Evolutionary conservation across 2,329 filamentous ascomycete genomes (phyloP).

Genomic region (Byssochlamys sp.): DNA sequence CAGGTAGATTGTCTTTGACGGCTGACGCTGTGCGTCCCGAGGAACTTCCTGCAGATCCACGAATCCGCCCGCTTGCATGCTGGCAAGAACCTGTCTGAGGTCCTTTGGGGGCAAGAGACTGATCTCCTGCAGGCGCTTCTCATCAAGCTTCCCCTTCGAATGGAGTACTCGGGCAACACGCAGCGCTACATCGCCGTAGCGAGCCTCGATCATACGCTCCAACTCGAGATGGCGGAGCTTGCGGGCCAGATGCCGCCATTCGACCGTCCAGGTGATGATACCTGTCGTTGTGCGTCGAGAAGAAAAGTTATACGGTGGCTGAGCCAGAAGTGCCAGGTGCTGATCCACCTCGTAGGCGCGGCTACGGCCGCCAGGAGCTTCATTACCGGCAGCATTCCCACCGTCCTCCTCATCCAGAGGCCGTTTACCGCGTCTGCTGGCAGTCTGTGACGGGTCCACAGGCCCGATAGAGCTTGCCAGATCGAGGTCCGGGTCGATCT

Average conservation of each 20-base stretch:
- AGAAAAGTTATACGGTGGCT: slow-evolving; percentile 30
- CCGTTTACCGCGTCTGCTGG: slow-evolving; percentile 23
- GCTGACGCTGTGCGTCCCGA: slow-evolving; percentile 70
- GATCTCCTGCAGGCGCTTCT: slow-evolving; percentile 72
- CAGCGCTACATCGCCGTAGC: slow-evolving; percentile 65
- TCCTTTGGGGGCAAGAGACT: slow-evolving; percentile 78
- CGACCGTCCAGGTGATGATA: slow-evolving; percentile 69
- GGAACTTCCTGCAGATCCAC: slow-evolving; percentile 91
- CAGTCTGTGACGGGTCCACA: slow-evolving; percentile 15
- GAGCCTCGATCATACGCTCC: slow-evolving; percentile 68
- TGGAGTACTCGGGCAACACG: slow-evolving; percentile 77
- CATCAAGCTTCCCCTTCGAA: slow-evolving; percentile 85
- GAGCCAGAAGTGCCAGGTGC: slow-evolving; percentile 42
- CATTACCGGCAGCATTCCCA: slow-evolving; percentile 32
- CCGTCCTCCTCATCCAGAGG: slow-evolving; percentile 21
- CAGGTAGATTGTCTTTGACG: slow-evolving; percentile 76
- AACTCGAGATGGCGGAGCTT: slow-evolving; percentile 67
- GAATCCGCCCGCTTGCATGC: slow-evolving; percentile 76
- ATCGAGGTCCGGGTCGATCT: slow-evolving; percentile 29
- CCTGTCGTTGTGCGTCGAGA: slow-evolving; percentile 35
- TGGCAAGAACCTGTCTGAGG: slow-evolving; percentile 71
- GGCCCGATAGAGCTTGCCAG: slow-evolving; percentile 28
- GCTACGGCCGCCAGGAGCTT: slow-evolving; percentile 40
- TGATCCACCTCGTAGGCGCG: slow-evolving; percentile 28
- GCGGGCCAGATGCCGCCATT: slow-evolving; percentile 65